Percentiles rank a stretch among this genome's conserved stretches.
Evolutionary conservation across 129 eudicot species (phyloP).

Genomic region (Centrapalus pauciflorus): DNA sequence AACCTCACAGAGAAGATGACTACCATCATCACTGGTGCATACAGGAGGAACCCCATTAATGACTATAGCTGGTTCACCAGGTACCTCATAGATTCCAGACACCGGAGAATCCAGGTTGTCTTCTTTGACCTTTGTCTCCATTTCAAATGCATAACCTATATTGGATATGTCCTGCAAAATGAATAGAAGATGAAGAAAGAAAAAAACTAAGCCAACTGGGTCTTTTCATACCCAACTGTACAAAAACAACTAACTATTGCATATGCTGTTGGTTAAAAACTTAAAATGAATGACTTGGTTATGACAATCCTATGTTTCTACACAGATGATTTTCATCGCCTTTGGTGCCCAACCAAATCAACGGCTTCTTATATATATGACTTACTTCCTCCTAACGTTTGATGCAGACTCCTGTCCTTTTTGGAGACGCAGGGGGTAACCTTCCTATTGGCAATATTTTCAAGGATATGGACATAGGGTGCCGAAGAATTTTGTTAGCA

Average conservation of each 20-base stretch:
- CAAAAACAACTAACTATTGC: no score
- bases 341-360: background rate
- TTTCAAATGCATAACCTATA: constrained; percentile 11
- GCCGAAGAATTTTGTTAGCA: background rate
- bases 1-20: constrained; percentile 18
- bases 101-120: constrained; percentile 29
- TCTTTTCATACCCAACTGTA: no score
- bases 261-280: background rate
- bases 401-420: background rate
- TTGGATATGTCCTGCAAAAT: constrained; percentile 4
- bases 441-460: no score
- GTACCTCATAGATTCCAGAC: constrained; percentile 47
- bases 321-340: background rate
- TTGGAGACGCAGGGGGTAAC: background rate
- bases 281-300: background rate
- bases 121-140: constrained; percentile 31
- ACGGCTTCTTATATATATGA: no score
- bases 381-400: background rate
- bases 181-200: background rate
- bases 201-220: background rate
- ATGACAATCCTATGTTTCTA: background rate
- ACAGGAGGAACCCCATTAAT: constrained; percentile 65
- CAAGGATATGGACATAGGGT: background rate
- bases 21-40: constrained; percentile 19
- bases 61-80: constrained; percentile 65